Evolutionary conservation across 306 rosid genomes (phyloP).

Genomic region (Cercis canadensis): DNA sequence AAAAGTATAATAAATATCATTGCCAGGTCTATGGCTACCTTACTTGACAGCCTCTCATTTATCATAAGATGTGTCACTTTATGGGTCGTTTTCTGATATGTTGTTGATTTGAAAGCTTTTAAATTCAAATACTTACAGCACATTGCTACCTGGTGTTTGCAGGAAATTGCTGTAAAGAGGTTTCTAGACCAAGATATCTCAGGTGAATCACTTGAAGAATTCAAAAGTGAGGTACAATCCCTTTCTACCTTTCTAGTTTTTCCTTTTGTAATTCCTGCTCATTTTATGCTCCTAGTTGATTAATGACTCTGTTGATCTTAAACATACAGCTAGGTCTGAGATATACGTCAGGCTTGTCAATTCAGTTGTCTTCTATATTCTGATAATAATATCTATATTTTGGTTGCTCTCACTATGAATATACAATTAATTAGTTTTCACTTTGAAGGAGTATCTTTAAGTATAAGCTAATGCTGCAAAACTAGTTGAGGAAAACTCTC

Average conservation of each 20-base stretch:
- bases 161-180: conserved; percentile 97
- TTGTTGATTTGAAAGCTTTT: conserved; percentile 15
- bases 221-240: conserved; percentile 82
- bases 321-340: conserved; percentile 5
- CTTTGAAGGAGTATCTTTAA: too few species aligned
- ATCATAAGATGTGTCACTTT: conserved; percentile 8
- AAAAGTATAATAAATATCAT: neutral
- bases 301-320: conserved; percentile 22
- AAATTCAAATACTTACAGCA: conserved; percentile 17
- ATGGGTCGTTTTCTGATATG: conserved; percentile 25
- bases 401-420: too few species aligned
- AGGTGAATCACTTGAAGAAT: conserved; percentile 94
- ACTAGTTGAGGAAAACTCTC: too few species aligned
- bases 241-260: conserved; percentile 14
- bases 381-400: too few species aligned
- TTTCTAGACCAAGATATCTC: conserved; percentile 87
- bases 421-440: too few species aligned
- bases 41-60: neutral
- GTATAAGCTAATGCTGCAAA: neutral
- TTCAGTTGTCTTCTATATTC: too few species aligned
- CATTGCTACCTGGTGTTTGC: conserved; percentile 36
- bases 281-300: conserved; percentile 20
- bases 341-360: too few species aligned
- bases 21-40: neutral
- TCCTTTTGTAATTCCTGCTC: conserved; percentile 20